These are phyloP conservation scores for Dichotomopilus funicola DNA, from an alignment of 2,329 filamentous ascomycete genomes.

Conservation along the genomic window DNA sequence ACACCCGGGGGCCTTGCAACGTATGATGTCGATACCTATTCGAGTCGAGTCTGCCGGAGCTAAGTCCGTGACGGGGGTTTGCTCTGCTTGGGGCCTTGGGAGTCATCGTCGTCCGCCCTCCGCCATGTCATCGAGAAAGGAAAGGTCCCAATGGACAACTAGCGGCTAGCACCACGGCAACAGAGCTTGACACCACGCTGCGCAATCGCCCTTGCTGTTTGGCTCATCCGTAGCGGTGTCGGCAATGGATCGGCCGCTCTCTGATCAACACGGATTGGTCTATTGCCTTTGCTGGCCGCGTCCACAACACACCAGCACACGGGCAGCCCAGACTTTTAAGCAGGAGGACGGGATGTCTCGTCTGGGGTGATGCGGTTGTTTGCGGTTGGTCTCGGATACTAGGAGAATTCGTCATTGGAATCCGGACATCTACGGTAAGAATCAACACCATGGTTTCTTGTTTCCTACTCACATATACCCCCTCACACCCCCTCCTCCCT, in stretches of 20 bases:
- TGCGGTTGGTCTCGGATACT: neutral
- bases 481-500: neutral
- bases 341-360: neutral
- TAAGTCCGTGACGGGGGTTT: too few species aligned
- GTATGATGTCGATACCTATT: too few species aligned
- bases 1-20: too few species aligned
- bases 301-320: too few species aligned
- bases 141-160: too few species aligned
- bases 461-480: neutral
- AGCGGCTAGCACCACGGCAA: neutral
- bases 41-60: too few species aligned
- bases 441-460: neutral
- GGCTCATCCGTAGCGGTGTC: constrained; percentile 1
- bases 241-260: neutral
- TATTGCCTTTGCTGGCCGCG: neutral
- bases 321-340: neutral
- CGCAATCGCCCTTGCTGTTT: neutral
- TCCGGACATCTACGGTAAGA: neutral
- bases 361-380: neutral
- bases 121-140: too few species aligned
- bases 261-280: neutral
- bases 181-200: constrained; percentile 2
- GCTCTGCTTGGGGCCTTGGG: too few species aligned
- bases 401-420: too few species aligned
- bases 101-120: too few species aligned